Evolutionary conservation across 192 early-diverging fungal species (phyloP), one percentile per base, ranked within the genome.

Genomic region (Coemansia sp.): DNA sequence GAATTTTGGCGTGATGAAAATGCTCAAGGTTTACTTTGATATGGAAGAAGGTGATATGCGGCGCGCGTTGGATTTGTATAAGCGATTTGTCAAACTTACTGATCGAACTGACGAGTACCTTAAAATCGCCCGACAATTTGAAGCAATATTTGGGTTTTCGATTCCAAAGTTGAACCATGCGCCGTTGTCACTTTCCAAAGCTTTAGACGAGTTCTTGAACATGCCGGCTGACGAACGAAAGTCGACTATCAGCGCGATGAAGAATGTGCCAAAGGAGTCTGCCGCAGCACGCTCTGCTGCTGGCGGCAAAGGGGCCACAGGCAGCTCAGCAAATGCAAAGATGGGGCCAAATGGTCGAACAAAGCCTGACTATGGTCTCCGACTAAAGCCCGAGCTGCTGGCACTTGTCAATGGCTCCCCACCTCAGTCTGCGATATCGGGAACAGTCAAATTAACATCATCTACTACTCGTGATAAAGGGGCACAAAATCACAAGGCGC

Each of bases 1-100:
- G 80, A 85, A 85, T 53, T 69, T 68, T 52, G 84, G 84, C 59
- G 80, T 85, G 46, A 85, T 85, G 68, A 85, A 83, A 60, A 83
- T 85, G 76, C 84, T 85, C 68, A 82, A 82, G 64, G 72, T 71
- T n/a, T 84, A 84, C 39, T 84, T 84, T 71, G 75, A 77, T 22
- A 75, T 84, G 68, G 55, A 42, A 2, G 68, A 82, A 22, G 76
- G 72, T 19, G 83, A 84, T 29, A 84, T 84, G 83, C 68, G 73
- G 33, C 71, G 83, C 21, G 69, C 75, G 0, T 65, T 84, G 51
- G 83, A 84, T 66, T 67, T 84, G 24, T 84, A 84, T 39, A 84
- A 84, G 63, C 71, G 83, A 5, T 84, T 84, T 71, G 76, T 81
- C 58, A 84, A 78, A 67, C 69, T 84, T 14, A 81, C 83, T 0